Conservation (phyloP, 306 rosid species). For the Quercus dentata region DNA sequence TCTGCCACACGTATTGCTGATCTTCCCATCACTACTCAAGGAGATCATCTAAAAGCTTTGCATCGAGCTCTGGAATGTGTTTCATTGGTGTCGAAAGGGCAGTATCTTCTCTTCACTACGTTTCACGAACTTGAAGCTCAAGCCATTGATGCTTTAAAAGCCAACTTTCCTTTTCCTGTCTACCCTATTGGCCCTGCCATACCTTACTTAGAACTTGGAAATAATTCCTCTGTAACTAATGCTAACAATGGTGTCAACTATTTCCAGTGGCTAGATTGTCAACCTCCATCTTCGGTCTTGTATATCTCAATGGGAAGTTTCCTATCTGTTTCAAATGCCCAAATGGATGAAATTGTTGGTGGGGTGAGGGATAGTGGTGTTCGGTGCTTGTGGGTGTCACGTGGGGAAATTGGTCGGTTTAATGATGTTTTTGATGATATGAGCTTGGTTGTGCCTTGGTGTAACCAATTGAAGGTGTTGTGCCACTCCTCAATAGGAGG, state of each 20-base stretch:
- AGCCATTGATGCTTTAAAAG: slow-evolving; percentile 19
- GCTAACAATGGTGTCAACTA: not conserved
- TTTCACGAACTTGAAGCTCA: slow-evolving; percentile 30
- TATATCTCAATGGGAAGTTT: slow-evolving; percentile 40
- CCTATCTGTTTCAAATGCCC: slow-evolving; percentile 28
- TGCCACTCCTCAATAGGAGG: slow-evolving; percentile 38
- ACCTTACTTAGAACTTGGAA: slow-evolving; percentile 14
- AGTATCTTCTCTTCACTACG: slow-evolving; percentile 26
- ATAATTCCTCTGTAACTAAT: not conserved
- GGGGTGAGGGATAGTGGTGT: slow-evolving; percentile 33
- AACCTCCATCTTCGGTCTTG: slow-evolving; percentile 38
- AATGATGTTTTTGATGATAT: slow-evolving; percentile 10
- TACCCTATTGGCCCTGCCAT: slow-evolving; percentile 38
- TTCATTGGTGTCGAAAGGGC: slow-evolving; percentile 18
- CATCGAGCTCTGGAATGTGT: slow-evolving; percentile 18
- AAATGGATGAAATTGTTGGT: slow-evolving; percentile 39
- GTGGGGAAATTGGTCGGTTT: slow-evolving; percentile 18
- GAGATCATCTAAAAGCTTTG: not conserved
- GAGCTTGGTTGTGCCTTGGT: slow-evolving; percentile 39
- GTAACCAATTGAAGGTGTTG: slow-evolving; percentile 49
- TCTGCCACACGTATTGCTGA: slow-evolving; percentile 23
- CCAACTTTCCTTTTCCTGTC: slow-evolving; percentile 19
- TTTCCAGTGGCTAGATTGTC: slow-evolving; percentile 36
- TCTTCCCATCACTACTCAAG: slow-evolving; percentile 3
- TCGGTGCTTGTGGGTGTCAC: slow-evolving; percentile 36